These are phyloP conservation scores for Warburgia ugandensis DNA, from an alignment of 164 flowering plant genomes.

Conservation along the genomic window DNA sequence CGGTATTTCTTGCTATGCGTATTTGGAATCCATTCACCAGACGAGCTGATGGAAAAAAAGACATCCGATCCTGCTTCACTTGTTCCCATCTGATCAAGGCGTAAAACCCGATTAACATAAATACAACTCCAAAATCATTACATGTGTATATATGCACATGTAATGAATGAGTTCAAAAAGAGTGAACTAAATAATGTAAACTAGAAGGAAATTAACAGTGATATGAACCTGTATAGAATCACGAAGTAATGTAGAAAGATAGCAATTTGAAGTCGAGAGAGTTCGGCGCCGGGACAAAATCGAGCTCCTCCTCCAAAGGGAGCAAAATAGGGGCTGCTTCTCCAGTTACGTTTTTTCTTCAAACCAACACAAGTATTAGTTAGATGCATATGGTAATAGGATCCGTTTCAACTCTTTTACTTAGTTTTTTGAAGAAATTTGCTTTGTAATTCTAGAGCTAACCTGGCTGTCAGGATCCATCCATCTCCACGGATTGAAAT, in stretches of 20 bases:
- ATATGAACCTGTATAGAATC: slow-evolving; percentile 42
- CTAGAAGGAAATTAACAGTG: background rate
- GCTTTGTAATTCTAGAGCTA: background rate
- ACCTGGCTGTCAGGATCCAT: slow-evolving; percentile 72
- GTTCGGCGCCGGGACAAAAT: slow-evolving; percentile 85
- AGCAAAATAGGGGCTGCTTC: slow-evolving; percentile 49
- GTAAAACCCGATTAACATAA: background rate
- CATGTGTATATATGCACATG: background rate
- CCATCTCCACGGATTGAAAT: slow-evolving; percentile 95
- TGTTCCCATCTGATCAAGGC: slow-evolving; percentile 55
- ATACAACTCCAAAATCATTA: background rate
- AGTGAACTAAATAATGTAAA: background rate
- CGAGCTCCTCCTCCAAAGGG: slow-evolving; percentile 90
- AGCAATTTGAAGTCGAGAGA: slow-evolving; percentile 81
- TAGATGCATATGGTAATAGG: background rate
- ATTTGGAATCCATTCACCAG: slow-evolving; percentile 75
- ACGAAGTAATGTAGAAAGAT: slow-evolving; percentile 68
- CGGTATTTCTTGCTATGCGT: slow-evolving; percentile 22
- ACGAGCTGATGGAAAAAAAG: slow-evolving; percentile 90
- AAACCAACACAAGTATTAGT: background rate
- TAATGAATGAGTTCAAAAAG: background rate
- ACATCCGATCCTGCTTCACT: slow-evolving; percentile 61
- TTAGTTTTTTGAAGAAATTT: background rate
- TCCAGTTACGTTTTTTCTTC: slow-evolving; percentile 78
- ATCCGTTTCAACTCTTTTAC: background rate